Evolutionary conservation across 2,329 filamentous ascomycete genomes (phyloP), one percentile per base, ranked within the genome.

Genomic region (Fusarium sarcochroum): DNA sequence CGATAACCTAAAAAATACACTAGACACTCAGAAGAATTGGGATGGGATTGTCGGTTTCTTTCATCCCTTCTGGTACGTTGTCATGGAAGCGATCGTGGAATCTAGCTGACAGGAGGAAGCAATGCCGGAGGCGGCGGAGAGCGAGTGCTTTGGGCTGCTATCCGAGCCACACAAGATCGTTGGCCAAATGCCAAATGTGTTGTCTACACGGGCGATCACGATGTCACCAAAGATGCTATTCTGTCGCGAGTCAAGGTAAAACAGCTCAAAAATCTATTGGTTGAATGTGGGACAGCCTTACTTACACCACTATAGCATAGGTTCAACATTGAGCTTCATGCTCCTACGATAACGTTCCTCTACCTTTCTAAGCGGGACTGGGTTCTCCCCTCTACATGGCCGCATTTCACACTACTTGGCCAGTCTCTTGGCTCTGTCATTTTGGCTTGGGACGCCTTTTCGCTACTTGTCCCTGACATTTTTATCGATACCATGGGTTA

Each of bases 401-500:
- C 95, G 17, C 91, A 89, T 75, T 96, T 98, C 80, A 99, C 96
- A 1, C 88, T 99, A 6, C 85, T 97, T 5, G 94, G 95, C n/a
- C 96, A 99, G 79, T 97, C 93, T 4, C 76, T 98, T 5, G 96
- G 96, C 41, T 98, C 94, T 7, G 76, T 99, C 45, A 77, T 97
- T 27, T 85, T 99, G 54, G 94, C 92, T 25, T 96, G 93, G 85
- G 95, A 99, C 75, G 95, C 95, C 13, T 96, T 99, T 78, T 91
- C 89, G n/a, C 87, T 98, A 4, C 85, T 98, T 4, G 92, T 95
- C 0, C 96, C 96, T 0, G 96, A 99, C 78, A 87, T 98, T 52
- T 97, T 98, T 77, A 86, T 99, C 73, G 96, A 99, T 76, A 99
- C 96, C 3, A 98, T 99, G 94, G 96, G 96, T 66, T 99, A 98